Evolutionary conservation across 2,329 filamentous ascomycete species (phyloP).

Genomic region (Alternaria burnsii): DNA sequence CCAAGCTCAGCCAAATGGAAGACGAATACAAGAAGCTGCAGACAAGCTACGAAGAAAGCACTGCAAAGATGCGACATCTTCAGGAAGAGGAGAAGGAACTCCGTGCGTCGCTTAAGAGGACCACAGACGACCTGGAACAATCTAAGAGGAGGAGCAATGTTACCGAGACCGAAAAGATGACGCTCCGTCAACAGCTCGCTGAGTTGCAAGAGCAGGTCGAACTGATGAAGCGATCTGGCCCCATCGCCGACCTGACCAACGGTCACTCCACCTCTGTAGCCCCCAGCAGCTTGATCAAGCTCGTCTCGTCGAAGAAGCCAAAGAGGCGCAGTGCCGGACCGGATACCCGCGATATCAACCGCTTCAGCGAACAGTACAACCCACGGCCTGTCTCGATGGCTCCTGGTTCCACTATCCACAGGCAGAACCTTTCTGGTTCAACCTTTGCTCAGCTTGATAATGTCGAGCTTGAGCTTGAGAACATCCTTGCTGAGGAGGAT

Average conservation of each 20-base stretch:
- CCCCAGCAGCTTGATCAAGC: slow-evolving; percentile 86
- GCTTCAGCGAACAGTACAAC: slow-evolving; percentile 92
- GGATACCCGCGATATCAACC: slow-evolving; percentile 83
- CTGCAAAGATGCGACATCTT: slow-evolving; percentile 87
- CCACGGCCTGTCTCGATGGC: slow-evolving; percentile 97
- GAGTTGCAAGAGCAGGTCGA: slow-evolving; percentile 94
- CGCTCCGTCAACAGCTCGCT: slow-evolving; percentile 84
- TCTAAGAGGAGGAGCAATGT: slow-evolving; percentile 77
- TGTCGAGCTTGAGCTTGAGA: slow-evolving; percentile 94
- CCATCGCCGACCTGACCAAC: slow-evolving; percentile 72
- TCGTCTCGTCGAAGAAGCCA: slow-evolving; percentile 96
- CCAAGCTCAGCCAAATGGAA: slow-evolving; percentile 89
- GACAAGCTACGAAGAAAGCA: slow-evolving; percentile 87
- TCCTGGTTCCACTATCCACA: slow-evolving; percentile 69
- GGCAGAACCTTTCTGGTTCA: slow-evolving; percentile 76
- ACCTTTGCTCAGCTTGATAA: slow-evolving; percentile 86
- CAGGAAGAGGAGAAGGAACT: slow-evolving; percentile 92
- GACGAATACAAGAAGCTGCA: slow-evolving; percentile 95
- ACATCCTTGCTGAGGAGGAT: slow-evolving; percentile 92
- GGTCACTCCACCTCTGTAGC: slow-evolving; percentile 60
- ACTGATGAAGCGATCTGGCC: slow-evolving; percentile 78
- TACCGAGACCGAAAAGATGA: slow-evolving; percentile 85
- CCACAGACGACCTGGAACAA: slow-evolving; percentile 81
- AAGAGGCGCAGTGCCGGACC: slow-evolving; percentile 92
- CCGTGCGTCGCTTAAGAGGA: slow-evolving; percentile 80